A percentile compares a stretch with the other conserved stretches of the same genome.
phyloP scores from a whole-genome alignment of 1,284 basidiomycete species.

The Grifola frondosa region DNA sequence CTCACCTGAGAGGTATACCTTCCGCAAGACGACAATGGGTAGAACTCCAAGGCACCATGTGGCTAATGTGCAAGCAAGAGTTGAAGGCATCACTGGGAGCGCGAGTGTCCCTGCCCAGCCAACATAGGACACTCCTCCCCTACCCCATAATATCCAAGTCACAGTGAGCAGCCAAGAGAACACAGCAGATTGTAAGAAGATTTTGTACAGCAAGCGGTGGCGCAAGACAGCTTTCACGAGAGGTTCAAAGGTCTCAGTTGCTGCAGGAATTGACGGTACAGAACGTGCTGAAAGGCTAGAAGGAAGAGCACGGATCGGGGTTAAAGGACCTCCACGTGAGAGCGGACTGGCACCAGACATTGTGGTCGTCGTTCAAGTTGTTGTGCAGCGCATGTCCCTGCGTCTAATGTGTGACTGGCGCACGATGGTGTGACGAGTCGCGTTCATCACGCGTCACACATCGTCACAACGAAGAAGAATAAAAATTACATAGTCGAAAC shows the following conservation, averaged over 20 bases:
- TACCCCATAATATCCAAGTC: conserved; percentile 36
- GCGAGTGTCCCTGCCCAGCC: conserved; percentile 35
- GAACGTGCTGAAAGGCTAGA: conserved; percentile 43
- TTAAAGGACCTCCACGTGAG: conserved; percentile 15
- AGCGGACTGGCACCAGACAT: no score
- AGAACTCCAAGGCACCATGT: conserved; percentile 42
- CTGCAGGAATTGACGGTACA: conserved; percentile 46
- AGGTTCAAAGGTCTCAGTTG: conserved; percentile 57
- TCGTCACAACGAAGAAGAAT: no score
- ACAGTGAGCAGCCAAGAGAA: conserved; percentile 47
- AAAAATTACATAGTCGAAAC: no score
- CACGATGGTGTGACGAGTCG: no score
- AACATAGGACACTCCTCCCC: conserved; percentile 29
- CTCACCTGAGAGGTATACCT: conserved; percentile 54
- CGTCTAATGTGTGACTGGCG: no score
- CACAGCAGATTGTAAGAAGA: conserved; percentile 50
- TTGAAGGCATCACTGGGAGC: conserved; percentile 39
- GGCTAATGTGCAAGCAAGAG: conserved; percentile 31
- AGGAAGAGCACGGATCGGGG: conserved; percentile 31
- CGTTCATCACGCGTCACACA: no score
- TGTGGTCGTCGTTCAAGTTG: no score
- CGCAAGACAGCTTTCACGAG: conserved; percentile 55
- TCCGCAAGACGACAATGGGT: conserved; percentile 55
- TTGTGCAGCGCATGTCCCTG: no score
- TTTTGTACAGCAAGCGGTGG: conserved; percentile 51